Conservation (phyloP, 805 yeast species). For the Priceomyces melissophilus region DNA sequence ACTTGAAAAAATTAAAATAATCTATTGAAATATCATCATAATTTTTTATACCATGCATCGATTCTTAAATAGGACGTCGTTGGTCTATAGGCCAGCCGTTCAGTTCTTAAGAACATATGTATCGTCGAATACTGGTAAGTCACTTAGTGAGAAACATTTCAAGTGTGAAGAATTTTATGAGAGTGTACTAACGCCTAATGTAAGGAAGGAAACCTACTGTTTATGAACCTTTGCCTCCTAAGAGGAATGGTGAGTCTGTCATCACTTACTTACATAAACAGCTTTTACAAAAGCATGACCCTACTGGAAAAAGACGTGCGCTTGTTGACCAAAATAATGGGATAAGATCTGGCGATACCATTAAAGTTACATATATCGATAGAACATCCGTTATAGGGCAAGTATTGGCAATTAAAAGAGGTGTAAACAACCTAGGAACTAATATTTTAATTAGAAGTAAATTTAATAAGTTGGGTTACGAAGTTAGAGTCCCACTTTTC, state of each 20-base stretch:
- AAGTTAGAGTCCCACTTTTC: conserved; percentile 73
- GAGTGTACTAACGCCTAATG: not conserved
- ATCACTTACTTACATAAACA: conserved; percentile 47
- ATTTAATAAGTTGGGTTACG: conserved; percentile 80
- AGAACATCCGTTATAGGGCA: conserved; percentile 74
- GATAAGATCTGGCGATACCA: conserved; percentile 77
- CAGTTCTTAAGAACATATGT: not conserved
- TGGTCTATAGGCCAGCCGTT: no score
- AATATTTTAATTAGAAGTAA: conserved; percentile 81
- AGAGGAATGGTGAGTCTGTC: conserved; percentile 45
- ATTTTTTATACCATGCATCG: no score
- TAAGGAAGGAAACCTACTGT: conserved; percentile 27
- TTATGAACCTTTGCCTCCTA: conserved; percentile 48
- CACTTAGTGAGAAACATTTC: not conserved
- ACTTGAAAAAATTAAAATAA: no score
- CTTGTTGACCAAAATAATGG: conserved; percentile 27
- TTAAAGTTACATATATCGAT: conserved; percentile 67
- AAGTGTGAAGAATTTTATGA: not conserved
- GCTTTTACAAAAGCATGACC: conserved; percentile 61
- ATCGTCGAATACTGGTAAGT: not conserved
- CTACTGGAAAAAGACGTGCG: conserved; percentile 49
- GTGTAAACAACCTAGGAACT: conserved; percentile 58
- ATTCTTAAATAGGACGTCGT: no score
- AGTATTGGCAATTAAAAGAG: conserved; percentile 70
- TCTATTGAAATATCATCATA: no score